These are phyloP conservation scores for Bretziella fagacearum DNA, from an alignment of 2,329 filamentous ascomycete genomes.

Conservation along the genomic window DNA sequence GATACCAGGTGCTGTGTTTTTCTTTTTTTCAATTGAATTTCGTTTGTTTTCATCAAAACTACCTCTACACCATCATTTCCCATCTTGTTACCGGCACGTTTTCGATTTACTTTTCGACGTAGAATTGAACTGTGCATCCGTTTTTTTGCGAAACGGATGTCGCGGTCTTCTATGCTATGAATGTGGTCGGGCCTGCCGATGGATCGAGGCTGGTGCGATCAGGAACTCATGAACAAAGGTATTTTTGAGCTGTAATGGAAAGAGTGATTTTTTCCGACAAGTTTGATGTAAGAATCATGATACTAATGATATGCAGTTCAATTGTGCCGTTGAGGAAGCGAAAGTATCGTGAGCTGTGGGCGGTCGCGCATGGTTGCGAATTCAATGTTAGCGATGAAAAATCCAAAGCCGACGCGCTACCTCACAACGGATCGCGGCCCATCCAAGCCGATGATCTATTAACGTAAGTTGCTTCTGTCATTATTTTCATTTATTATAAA, in stretches of 20 bases:
- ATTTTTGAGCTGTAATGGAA: conserved; percentile 27
- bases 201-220: conserved; percentile 48
- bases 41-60: conserved; percentile 13
- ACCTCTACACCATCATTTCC: conserved; percentile 1
- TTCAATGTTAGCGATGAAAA: conserved; percentile 12
- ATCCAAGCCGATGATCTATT: conserved; percentile 14
- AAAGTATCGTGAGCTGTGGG: conserved; percentile 76
- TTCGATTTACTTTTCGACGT: conserved; percentile 11
- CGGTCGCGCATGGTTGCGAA: conserved; percentile 34
- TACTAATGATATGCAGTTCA: conserved; percentile 38
- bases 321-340: conserved; percentile 74
- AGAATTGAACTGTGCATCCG: conserved; percentile 27
- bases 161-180: conserved; percentile 52
- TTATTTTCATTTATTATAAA: not conserved
- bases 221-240: conserved; percentile 47
- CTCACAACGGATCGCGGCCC: conserved; percentile 14
- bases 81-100: conserved; percentile 11
- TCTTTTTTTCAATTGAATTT: conserved; percentile 12
- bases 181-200: conserved; percentile 51
- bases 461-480: conserved; percentile 9
- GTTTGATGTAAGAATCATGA: conserved; percentile 27
- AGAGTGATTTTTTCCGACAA: conserved; percentile 34
- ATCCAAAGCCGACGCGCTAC: conserved; percentile 14
- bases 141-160: conserved; percentile 53
- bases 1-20: conserved; percentile 3